These are phyloP conservation scores for Blastobotrys ciferrii DNA, from an alignment of 1,139 yeast species.

Conservation along the genomic window DNA sequence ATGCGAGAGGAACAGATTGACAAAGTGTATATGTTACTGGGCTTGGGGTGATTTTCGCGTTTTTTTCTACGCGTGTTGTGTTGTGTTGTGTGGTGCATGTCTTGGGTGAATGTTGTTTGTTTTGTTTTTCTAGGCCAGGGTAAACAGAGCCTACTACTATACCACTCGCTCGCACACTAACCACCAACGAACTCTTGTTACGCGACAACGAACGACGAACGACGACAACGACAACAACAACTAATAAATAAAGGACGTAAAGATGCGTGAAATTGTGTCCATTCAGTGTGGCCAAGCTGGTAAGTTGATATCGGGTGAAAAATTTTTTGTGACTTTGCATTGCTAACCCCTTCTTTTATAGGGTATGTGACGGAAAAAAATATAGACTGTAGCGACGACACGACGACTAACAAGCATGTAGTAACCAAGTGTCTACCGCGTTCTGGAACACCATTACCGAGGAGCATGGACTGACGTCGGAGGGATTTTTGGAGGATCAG, in stretches of 20 bases:
- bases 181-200: neutral
- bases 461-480: slow-evolving; percentile 61
- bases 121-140: neutral
- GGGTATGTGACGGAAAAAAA: slow-evolving; percentile 16
- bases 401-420: slow-evolving; percentile 28
- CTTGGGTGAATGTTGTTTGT: neutral
- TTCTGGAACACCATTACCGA: slow-evolving; percentile 69
- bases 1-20: too few relatives aligned
- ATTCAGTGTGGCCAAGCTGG: slow-evolving; percentile 47
- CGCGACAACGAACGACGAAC: neutral
- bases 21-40: too few relatives aligned
- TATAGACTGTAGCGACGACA: neutral
- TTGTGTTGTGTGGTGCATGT: too few relatives aligned
- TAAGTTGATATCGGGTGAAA: slow-evolving; percentile 24
- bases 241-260: slow-evolving; percentile 4
- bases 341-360: slow-evolving; percentile 7
- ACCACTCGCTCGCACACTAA: neutral
- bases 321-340: neutral
- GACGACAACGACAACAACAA: neutral
- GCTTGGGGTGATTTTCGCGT: too few relatives aligned
- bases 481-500: slow-evolving; percentile 41
- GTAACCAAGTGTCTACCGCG: slow-evolving; percentile 69
- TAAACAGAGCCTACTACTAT: neutral
- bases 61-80: too few relatives aligned
- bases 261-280: slow-evolving; percentile 45